Evolutionary conservation across 306 rosid species (phyloP).

Genomic region (Prunus padus): DNA sequence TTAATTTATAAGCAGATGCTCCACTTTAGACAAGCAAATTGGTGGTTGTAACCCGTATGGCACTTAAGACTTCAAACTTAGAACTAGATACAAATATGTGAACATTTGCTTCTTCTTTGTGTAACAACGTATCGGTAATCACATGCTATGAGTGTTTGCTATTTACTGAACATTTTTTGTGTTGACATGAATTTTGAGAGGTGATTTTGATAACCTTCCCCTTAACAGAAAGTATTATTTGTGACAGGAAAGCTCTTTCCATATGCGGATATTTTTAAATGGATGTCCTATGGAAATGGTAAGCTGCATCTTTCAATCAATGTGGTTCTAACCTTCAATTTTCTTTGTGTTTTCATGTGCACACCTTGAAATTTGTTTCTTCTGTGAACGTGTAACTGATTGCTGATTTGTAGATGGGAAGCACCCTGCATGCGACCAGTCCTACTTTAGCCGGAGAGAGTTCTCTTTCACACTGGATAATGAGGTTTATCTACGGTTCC

Average conservation of each 20-base stretch:
- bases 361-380: not conserved
- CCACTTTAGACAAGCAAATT: not conserved
- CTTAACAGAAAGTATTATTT: conserved; percentile 1
- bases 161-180: not conserved
- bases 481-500: conserved; percentile 70
- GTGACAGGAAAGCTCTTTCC: conserved; percentile 82
- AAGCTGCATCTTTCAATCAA: conserved; percentile 2
- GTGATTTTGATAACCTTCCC: not conserved
- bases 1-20: not conserved
- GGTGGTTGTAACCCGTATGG: not conserved
- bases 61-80: not conserved
- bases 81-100: conserved; percentile 2
- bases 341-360: not conserved
- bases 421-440: conserved; percentile 81
- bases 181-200: not conserved
- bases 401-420: conserved; percentile 65
- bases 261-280: conserved; percentile 58
- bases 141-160: too few relatives aligned
- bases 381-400: conserved; percentile 3
- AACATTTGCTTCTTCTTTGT: not conserved
- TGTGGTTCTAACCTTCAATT: not conserved
- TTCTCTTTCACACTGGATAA: conserved; percentile 71
- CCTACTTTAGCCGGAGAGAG: conserved; percentile 76
- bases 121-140: not conserved
- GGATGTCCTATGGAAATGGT: conserved; percentile 92